Base-by-base conservation (phyloP, 306 rosid genomes). In the Senna siamea region DNA sequence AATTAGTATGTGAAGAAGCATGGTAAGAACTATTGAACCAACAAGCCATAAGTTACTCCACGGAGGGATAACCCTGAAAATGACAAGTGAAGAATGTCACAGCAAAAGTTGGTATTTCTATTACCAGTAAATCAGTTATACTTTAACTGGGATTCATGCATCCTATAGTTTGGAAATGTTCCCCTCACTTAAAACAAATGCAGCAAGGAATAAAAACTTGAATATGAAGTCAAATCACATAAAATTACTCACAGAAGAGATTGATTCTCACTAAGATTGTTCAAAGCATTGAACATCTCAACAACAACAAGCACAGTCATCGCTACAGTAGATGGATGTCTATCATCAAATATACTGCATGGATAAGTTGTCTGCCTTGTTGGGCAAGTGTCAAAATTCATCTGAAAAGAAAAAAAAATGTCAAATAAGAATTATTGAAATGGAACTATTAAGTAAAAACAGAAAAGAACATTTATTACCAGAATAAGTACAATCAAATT, bases 271-370 rank as follows among this genome's bases (percentile, higher is more conserved):
- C 98, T 91, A 58, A 94, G 97, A 83, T 94, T 94, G 81, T 94
- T 94, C 88, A 94, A 86, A 81, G 98, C 98, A 72, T 94, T 94
- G 83, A 94, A 94, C 97, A 94, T 94, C 82, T 94, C 98, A 70
- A 94, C 97, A 44, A 94, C 97, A 6, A 94, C 98, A 55, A 94
- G 98, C 80, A 94, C 97, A 48, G 98, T 94, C 98, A 94, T 94
- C 56, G 98, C 79, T 77, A 94, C 94, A 68, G 97, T 94, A 5
- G 98, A 94, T 55, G 98, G 98, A 81, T 89, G 98, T 74, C 90
- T 87, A 77, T 94, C 98, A 75, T 88, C 91, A 81, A 94, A 94
- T 81, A 94, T 79, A 80, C 91, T 89, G 85, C 98, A 94, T n/a
- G 97, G 88, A 78, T 88, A 94, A 63, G 89, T 73, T 58, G 98